Percentiles rank a stretch among this genome's conserved stretches.
These are phyloP conservation scores for Fragosphaeria purpurea DNA, from an alignment of 2,329 filamentous ascomycete species.

Conservation along the genomic window DNA sequence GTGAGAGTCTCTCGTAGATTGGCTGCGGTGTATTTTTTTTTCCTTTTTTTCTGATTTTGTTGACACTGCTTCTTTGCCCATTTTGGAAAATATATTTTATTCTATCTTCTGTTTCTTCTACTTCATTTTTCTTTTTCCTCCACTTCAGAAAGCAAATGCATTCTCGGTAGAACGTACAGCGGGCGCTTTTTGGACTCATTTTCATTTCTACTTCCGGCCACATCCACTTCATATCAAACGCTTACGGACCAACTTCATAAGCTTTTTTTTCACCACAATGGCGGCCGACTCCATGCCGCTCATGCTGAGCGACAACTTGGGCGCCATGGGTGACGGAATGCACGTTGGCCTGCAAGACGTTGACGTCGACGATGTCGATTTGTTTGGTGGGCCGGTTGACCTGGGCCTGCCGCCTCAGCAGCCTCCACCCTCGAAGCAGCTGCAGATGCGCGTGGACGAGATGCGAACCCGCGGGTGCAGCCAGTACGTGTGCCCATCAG, in stretches of 20 bases:
- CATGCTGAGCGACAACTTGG: slow-evolving; percentile 9
- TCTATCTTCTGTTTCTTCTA: too few relatives aligned
- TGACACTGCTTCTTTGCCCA: not conserved
- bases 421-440: slow-evolving; percentile 48
- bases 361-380: slow-evolving; percentile 60
- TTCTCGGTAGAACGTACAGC: too few relatives aligned
- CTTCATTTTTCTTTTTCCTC: too few relatives aligned
- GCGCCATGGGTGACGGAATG: slow-evolving; percentile 37
- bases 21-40: not conserved
- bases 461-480: slow-evolving; percentile 66
- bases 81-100: too few relatives aligned
- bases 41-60: not conserved
- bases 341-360: slow-evolving; percentile 40
- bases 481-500: slow-evolving; percentile 48
- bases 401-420: slow-evolving; percentile 41
- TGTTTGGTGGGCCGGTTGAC: slow-evolving; percentile 30
- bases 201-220: too few relatives aligned
- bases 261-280: too few relatives aligned
- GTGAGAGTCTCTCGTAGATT: too few relatives aligned
- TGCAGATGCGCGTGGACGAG: slow-evolving; percentile 67
- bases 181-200: too few relatives aligned
- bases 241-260: too few relatives aligned
- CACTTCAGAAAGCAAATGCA: too few relatives aligned
- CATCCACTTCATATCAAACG: too few relatives aligned
- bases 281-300: slow-evolving; percentile 6